Percentiles rank a stretch among this genome's conserved stretches.
These are phyloP conservation scores for Citrus reticulata DNA, from an alignment of 345 rosid species.

Conservation along the genomic window DNA sequence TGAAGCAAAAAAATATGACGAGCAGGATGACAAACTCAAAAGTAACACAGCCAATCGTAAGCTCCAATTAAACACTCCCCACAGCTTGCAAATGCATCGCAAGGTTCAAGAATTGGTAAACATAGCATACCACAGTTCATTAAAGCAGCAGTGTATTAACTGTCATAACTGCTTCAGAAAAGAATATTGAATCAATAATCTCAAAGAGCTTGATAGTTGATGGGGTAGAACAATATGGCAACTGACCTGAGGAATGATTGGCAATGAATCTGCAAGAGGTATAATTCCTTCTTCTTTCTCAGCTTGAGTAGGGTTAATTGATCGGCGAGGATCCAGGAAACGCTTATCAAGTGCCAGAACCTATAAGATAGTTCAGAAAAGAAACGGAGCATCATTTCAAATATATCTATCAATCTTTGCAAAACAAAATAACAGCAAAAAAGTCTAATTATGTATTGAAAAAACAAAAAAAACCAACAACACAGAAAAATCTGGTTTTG, in stretches of 20 bases:
- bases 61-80: neutral
- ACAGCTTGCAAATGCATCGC: neutral
- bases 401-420: constrained; percentile 1
- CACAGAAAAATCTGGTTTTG: constrained; percentile 1
- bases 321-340: constrained; percentile 87
- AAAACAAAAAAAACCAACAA: neutral
- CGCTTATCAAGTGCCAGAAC: constrained; percentile 92
- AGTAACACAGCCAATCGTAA: neutral
- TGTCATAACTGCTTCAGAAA: neutral
- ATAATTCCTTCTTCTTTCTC: constrained; percentile 96
- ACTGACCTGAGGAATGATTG: constrained; percentile 88
- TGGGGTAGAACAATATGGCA: constrained; percentile 7
- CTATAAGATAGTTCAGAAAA: constrained; percentile 28
- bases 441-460: neutral
- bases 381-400: neutral
- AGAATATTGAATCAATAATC: neutral
- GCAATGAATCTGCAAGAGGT: constrained; percentile 88
- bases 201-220: neutral
- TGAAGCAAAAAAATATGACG: neutral
- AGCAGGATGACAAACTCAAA: neutral
- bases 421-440: neutral
- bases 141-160: neutral
- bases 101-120: neutral
- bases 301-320: constrained; percentile 89
- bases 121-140: neutral